A percentile compares a stretch with the other conserved stretches of the same genome.
Conservation (phyloP, 768 basidiomycete genomes). For the Glaciozyma antarctica region DNA sequence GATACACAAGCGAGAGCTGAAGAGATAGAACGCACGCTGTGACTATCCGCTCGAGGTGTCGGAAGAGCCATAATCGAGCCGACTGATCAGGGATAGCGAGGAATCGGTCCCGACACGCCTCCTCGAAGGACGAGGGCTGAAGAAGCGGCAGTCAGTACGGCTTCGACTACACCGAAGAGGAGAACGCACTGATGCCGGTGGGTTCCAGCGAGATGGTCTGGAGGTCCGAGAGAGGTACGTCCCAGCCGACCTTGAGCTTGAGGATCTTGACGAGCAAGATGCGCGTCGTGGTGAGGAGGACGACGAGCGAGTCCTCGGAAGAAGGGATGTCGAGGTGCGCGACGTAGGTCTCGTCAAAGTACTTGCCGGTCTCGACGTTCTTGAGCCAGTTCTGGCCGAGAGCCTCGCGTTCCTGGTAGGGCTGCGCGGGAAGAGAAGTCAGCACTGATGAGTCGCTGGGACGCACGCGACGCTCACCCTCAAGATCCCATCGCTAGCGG, state of each 20-base stretch:
- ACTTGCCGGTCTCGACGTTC: conserved; percentile 81
- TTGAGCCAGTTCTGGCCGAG: conserved; percentile 95
- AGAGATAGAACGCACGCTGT: not conserved
- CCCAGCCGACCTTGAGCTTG: conserved; percentile 80
- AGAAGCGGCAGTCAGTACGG: not conserved
- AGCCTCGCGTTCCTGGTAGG: conserved; percentile 81
- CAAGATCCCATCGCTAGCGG: conserved; percentile 77
- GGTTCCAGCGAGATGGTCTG: conserved; percentile 83
- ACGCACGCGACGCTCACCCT: conserved; percentile 49
- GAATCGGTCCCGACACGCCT: conserved; percentile 43
- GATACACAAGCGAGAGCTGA: not conserved
- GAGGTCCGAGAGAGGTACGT: conserved; percentile 67
- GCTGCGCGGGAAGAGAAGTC: conserved; percentile 44
- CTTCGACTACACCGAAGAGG: not conserved
- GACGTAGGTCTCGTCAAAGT: conserved; percentile 72
- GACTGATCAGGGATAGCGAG: conserved; percentile 38
- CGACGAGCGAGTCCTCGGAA: conserved; percentile 36
- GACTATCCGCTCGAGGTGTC: conserved; percentile 25
- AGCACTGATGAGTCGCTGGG: not conserved
- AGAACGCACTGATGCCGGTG: conserved; percentile 55
- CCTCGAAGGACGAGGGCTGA: conserved; percentile 60
- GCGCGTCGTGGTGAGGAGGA: conserved; percentile 59
- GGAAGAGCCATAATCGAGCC: conserved; percentile 33
- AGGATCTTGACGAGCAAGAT: conserved; percentile 77
- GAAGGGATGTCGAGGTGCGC: conserved; percentile 51